Percentiles rank a stretch among this genome's conserved stretches.
Evolutionary conservation across 805 yeast genomes (phyloP).

Genomic region (Candida namnaoensis): DNA sequence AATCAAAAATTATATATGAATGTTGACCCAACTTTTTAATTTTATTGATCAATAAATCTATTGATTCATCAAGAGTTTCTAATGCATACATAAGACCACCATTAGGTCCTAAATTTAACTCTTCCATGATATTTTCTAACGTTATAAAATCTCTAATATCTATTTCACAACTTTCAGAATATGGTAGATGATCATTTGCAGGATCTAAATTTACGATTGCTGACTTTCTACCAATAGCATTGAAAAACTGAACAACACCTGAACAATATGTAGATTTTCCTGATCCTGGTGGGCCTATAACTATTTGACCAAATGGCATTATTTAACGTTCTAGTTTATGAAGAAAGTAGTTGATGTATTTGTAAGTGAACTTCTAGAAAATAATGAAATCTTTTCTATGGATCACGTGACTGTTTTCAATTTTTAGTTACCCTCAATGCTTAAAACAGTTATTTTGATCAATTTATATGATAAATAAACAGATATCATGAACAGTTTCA

Average conservation of each 20-base stretch:
- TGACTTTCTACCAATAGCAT: conserved; percentile 88
- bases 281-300: conserved; percentile 97
- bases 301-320: conserved; percentile 79
- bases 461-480: no score
- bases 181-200: conserved; percentile 66
- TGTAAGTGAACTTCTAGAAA: no score
- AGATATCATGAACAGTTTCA: no score
- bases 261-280: conserved; percentile 94
- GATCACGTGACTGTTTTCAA: no score
- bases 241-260: conserved; percentile 87
- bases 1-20: conserved; percentile 72
- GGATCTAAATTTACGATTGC: conserved; percentile 89
- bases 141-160: conserved; percentile 75
- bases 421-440: no score
- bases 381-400: no score
- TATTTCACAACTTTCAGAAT: conserved; percentile 49
- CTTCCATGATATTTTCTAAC: conserved; percentile 71
- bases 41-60: conserved; percentile 50
- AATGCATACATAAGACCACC: conserved; percentile 90
- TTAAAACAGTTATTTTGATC: no score
- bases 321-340: no score
- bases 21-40: conserved; percentile 47
- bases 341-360: no score
- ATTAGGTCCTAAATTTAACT: conserved; percentile 66
- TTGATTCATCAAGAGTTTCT: conserved; percentile 50